A percentile compares a stretch with the other conserved stretches of the same genome.
phyloP scores from a whole-genome alignment of 805 yeast species.

The Wickerhamomyces subpelliculosus region DNA sequence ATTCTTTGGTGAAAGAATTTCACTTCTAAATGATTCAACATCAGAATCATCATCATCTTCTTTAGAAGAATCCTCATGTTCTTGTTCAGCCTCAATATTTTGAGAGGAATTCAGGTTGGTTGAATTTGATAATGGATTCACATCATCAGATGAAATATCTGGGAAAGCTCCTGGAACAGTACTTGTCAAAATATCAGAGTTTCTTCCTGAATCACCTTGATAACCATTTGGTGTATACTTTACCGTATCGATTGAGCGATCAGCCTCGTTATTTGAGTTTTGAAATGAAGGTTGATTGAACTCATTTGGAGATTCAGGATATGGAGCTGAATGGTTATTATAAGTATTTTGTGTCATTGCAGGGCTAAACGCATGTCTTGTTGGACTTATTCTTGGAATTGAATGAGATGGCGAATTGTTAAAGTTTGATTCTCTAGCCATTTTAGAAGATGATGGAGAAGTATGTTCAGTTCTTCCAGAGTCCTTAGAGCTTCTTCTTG shows the following conservation, averaged over 20 bases:
- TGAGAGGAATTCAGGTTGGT: constrained; percentile 7
- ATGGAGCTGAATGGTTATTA: no score
- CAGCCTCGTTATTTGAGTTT: not conserved
- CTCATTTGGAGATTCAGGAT: not conserved
- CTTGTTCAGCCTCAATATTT: not conserved
- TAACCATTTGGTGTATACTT: constrained; percentile 7
- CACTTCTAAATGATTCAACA: constrained; percentile 13
- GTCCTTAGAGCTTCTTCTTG: not conserved
- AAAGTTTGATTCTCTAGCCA: not conserved
- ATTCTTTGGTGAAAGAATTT: constrained; percentile 1
- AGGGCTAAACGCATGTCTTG: no score
- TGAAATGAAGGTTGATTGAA: not conserved
- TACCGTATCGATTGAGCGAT: not conserved
- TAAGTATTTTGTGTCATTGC: not conserved
- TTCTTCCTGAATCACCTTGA: not conserved
- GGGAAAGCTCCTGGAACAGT: no score
- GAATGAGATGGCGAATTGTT: not conserved
- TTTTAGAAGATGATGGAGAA: not conserved
- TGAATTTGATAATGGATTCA: constrained; percentile 3
- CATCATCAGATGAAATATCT: not conserved
- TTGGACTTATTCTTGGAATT: no score
- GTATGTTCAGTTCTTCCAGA: not conserved
- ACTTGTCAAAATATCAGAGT: no score
- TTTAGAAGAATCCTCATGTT: not conserved
- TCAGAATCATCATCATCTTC: constrained; percentile 4